These are phyloP conservation scores for Diaporthe destruens DNA, from an alignment of 2,329 filamentous ascomycete genomes.

Conservation along the genomic window DNA sequence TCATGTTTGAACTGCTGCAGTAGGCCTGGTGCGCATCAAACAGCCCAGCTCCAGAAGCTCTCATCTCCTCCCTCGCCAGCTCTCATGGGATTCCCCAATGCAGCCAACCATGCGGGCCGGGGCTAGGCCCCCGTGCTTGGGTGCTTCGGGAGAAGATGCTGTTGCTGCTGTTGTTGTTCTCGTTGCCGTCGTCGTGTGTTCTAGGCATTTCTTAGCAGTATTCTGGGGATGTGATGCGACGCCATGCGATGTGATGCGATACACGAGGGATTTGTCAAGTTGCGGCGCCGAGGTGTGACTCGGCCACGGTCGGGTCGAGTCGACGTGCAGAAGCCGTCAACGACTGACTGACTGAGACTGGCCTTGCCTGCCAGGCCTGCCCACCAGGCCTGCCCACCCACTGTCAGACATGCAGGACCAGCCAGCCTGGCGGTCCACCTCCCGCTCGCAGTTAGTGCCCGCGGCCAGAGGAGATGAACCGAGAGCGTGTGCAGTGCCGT, in stretches of 20 bases:
- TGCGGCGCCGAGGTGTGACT: constrained; percentile 27
- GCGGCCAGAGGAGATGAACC: constrained; percentile 28
- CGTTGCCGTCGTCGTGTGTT: not conserved
- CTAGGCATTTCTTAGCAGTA: constrained; percentile 5
- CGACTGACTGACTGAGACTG: not conserved
- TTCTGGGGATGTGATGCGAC: not conserved
- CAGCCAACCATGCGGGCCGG: constrained; percentile 23
- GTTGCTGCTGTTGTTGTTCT: too few species aligned
- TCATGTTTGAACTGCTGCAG: constrained; percentile 26
- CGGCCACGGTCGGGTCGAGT: not conserved
- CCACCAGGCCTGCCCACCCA: constrained; percentile 8
- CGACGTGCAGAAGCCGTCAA: not conserved
- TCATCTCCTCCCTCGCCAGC: constrained; percentile 4
- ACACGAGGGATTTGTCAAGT: constrained; percentile 25
- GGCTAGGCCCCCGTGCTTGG: too few species aligned
- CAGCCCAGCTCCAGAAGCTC: constrained; percentile 26
- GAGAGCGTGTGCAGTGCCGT: constrained; percentile 11
- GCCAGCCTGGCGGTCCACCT: constrained; percentile 21
- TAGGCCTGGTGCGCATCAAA: constrained; percentile 30
- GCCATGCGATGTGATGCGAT: constrained; percentile 3
- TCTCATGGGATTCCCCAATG: constrained; percentile 32
- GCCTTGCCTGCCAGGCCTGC: not conserved
- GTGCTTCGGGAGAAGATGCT: constrained; percentile 3
- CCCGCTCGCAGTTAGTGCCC: constrained; percentile 28
- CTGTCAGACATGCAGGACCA: constrained; percentile 31